Base-by-base conservation (phyloP, 1,284 basidiomycete species). In the Phylloporus sp. region DNA sequence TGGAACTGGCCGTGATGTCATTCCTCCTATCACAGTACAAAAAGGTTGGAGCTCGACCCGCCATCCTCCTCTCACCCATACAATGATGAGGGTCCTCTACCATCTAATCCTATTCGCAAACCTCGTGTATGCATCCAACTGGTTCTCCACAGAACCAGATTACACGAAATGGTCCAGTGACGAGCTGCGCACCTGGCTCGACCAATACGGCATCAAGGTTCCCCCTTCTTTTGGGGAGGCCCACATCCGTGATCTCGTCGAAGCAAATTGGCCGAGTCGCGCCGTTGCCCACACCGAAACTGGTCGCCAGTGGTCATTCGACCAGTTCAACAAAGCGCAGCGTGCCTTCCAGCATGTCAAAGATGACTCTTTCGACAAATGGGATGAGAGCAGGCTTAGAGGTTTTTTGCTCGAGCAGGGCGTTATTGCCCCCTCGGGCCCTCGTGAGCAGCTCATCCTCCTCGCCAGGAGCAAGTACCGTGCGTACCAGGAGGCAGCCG, bases 331-430 rank as follows among this genome's bases (percentile, higher is more conserved):
- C 56, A 76, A 78, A 40, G 91, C 90, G 7, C 92, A 94, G 76
- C 83, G 86, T 68, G 79, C 85, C 32, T 93, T 92, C 68, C 78
- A 83, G 54, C 80, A 86, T 62, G 39, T 86, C 60, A 82, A 85
- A 74, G 79, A 83, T 10, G 76, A 81, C n/a, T 75, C 83, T 4
- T 89, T 91, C 63, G 88, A 91, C 59, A 77, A 79, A 8, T 97
- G 94, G 94, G 87, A 92, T 71, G 94, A 97, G 73, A 90, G 87
- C 32, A 84, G 85, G 54, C 81, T 97, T 32, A 86, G 94, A 69
- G 81, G 91, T 68, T 96, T 91, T 78, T 82, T 98, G n/a, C 85
- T 97, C 63, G 87, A 94, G 72, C 89, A 95, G 67, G 95, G 95
- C 52, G 82, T 96, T 65, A 87, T 97, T 52, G 86, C 89, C 22